Base-by-base conservation (phyloP, 441 rosid species). In the Biscutella laevigata region DNA sequence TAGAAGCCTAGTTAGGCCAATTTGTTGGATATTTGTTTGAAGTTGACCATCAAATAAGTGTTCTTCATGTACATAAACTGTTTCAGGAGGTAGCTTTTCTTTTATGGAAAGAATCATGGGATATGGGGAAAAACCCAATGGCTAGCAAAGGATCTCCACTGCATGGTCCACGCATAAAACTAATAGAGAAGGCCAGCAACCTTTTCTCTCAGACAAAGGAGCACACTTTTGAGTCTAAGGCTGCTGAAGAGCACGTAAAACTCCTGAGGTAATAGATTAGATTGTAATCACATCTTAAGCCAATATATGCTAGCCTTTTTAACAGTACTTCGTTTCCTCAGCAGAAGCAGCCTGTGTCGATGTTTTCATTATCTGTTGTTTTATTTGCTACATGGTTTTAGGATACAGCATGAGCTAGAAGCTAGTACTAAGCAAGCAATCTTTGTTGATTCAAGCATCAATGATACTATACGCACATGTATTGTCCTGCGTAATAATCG, bases 41-140 rank as follows among this genome's bases (percentile, higher is more conserved):
- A 32, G 37, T 11, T 50, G n/a, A 37, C 7, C 8, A 16, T 53
- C 17, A 26, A 16, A 14, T 27, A n/a, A 1, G 2, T 20, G 28
- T 5, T 34, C 8, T 38, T 40, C 1, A 6, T 21, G 50, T 27
- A 17, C 28, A 27, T 17, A 38, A 27, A 53, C 17, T 11, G 9
- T 41, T 51, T 35, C 62, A 92, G 99, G 97, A 88, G 50, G 99
- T 92, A 59, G 97, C 90, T 64, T 82, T 80, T 67, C 94, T 92
- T 70, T 57, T 92, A 27, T 92, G 99, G 99, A 92, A 81, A 70
- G 97, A 92, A 61, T 92, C 97, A 43, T 92, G 94, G 97, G 94
- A 82, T 64, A 63, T 81, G 32, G 96, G 83, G 42, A 86, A 79
- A 67, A 92, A 82, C 67, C 92, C 99, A 46, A 86, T 92, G 97